A percentile compares a stretch with the other conserved stretches of the same genome.
Conservation (phyloP, 306 rosid genomes). For the Cucurbita moschata region DNA sequence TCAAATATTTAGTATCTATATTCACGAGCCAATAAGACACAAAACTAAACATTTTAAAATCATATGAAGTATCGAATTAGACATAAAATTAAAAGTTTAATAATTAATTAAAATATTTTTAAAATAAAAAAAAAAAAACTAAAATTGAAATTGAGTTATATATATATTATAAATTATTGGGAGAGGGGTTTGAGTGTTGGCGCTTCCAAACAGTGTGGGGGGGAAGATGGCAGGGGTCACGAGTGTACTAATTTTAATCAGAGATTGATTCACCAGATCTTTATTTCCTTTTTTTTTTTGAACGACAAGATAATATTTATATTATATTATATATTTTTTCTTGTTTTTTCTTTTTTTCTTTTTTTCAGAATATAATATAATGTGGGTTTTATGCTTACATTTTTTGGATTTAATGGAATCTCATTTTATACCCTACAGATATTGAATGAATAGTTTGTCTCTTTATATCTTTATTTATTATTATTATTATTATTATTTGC, state of each 20-base stretch:
- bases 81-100: no score
- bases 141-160: no score
- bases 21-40: no score
- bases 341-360: neutral
- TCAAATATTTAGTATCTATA: no score
- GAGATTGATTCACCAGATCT: neutral
- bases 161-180: no score
- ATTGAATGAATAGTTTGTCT: neutral
- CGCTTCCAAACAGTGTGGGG: neutral
- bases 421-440: neutral
- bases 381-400: neutral
- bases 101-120: no score
- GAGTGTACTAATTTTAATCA: neutral
- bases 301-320: neutral
- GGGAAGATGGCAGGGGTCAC: neutral
- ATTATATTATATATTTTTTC: no score
- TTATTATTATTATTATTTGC: neutral
- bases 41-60: no score
- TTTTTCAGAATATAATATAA: neutral
- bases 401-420: neutral
- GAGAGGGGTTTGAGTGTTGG: neutral
- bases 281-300: neutral
- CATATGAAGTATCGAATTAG: no score
- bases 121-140: no score
- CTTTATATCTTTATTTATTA: neutral